Evolutionary conservation across 208 protist species (phyloP).

Genomic region (Dictyostelium gargantuum): DNA sequence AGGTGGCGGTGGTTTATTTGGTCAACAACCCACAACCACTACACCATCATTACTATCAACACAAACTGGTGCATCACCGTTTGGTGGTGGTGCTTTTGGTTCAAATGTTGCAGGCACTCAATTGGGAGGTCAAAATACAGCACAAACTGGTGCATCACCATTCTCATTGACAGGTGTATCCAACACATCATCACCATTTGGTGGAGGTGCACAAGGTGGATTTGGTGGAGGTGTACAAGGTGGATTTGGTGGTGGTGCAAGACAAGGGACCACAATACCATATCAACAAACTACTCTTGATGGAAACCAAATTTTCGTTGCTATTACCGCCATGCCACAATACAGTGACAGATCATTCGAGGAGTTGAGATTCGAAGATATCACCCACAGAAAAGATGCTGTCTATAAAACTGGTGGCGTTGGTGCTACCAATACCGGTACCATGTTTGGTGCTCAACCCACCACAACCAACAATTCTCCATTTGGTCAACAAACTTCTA

Average conservation of each 20-base stretch:
- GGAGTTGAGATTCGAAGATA: slow-evolving; percentile 36
- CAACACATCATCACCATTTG: background rate
- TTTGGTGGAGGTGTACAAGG: background rate
- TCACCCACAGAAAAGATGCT: background rate
- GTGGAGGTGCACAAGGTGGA: background rate
- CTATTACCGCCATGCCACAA: slow-evolving; percentile 20
- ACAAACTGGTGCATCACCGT: background rate
- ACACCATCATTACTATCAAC: background rate
- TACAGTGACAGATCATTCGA: slow-evolving; percentile 47
- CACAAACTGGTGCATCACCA: background rate
- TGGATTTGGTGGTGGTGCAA: background rate
- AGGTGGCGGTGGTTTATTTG: background rate
- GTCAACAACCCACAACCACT: background rate
- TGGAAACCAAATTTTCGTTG: background rate
- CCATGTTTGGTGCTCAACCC: background rate
- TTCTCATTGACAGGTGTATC: background rate
- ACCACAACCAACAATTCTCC: background rate
- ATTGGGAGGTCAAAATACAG: slow-evolving; percentile 4
- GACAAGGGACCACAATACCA: background rate
- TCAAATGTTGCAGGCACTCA: background rate
- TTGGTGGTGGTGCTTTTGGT: slow-evolving; percentile 7
- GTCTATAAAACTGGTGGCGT: background rate
- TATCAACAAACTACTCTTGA: background rate
- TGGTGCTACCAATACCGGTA: background rate
- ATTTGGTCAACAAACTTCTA: background rate